phyloP scores from a whole-genome alignment of 1,139 yeast genomes.

The Candida sanyaensis region DNA sequence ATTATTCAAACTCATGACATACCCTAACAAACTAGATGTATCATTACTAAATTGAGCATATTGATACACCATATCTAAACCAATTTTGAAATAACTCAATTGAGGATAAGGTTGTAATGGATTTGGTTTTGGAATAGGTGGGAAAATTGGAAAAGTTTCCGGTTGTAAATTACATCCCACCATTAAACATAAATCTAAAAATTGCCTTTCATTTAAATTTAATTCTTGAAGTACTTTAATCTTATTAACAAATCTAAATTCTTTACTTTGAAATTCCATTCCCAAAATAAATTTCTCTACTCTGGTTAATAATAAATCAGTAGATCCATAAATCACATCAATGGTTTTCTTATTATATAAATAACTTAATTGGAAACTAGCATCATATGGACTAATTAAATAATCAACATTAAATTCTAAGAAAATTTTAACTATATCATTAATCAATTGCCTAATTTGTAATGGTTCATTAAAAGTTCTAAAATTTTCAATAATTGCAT shows the following conservation, averaged over 20 bases:
- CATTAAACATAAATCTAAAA: slow-evolving; percentile 72
- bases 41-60: slow-evolving; percentile 31
- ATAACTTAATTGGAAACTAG: slow-evolving; percentile 82
- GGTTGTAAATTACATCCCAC: slow-evolving; percentile 83
- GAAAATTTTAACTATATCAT: slow-evolving; percentile 60
- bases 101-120: slow-evolving; percentile 47
- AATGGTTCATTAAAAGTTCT: slow-evolving; percentile 49
- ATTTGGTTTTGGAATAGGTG: slow-evolving; percentile 51
- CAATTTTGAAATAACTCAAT: slow-evolving; percentile 45
- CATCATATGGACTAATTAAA: slow-evolving; percentile 79
- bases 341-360: slow-evolving; percentile 56
- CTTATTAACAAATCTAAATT: slow-evolving; percentile 68
- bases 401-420: slow-evolving; percentile 61
- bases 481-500: slow-evolving; percentile 37
- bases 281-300: slow-evolving; percentile 74
- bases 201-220: slow-evolving; percentile 60
- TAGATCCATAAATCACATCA: slow-evolving; percentile 83
- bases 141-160: slow-evolving; percentile 55
- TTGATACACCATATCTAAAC: slow-evolving; percentile 45
- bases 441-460: slow-evolving; percentile 50
- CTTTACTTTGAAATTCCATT: slow-evolving; percentile 66
- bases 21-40: slow-evolving; percentile 31
- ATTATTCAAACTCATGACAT: slow-evolving; percentile 39
- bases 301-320: slow-evolving; percentile 67
- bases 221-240: slow-evolving; percentile 61